Base-by-base conservation (phyloP, 345 rosid genomes). In the Capsella bursapastoris region DNA sequence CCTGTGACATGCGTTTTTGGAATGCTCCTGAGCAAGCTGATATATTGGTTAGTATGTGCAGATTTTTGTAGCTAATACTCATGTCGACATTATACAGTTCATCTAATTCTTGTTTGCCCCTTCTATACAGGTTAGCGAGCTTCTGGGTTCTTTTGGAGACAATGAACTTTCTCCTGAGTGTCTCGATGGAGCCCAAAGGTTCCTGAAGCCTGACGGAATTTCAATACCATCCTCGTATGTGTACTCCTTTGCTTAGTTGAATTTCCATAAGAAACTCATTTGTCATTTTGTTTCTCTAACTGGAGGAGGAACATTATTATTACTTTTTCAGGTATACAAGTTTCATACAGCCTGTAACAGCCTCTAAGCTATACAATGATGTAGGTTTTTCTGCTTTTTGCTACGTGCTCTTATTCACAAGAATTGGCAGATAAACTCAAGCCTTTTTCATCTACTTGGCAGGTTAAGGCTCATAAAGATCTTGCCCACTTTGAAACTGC, bases 131-230 rank as follows among this genome's bases (percentile, higher is more conserved):
- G 98, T 95, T 48, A 95, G 98, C 65, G 98, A 95, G 69, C 78
- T 95, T 81, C 83, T 95, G 40, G 99, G 99, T 59, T 92, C 99
- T 78, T 90, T 95, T 80, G 99, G 99, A 55, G 99, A 95, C 84
- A 95, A 95, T 84, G 98, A 95, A 85, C 88, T 95, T 56, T 95
- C 99, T 75, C 99, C 99, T 11, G 98, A 95, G 74, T 92, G 99
- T 80, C 96, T 95, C 66, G 99, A 95, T 81, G 99, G 99, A 78
- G 99, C 99, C n/a, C 97, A 95, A 77, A 81, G 90, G 84, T 92
- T 92, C 80, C 66, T 92, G 84, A 95, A 92, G 83, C 66, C 80
- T 78, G 98, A 92, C 69, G 99, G 98, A 68, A 92, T 95, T 73
- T 95, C 99, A 49, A 92, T 95, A 82, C 99, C 99, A 75, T 85